Conservation (phyloP, 352 stramenopile species). For the Phytopythium chamaehyphon region DNA sequence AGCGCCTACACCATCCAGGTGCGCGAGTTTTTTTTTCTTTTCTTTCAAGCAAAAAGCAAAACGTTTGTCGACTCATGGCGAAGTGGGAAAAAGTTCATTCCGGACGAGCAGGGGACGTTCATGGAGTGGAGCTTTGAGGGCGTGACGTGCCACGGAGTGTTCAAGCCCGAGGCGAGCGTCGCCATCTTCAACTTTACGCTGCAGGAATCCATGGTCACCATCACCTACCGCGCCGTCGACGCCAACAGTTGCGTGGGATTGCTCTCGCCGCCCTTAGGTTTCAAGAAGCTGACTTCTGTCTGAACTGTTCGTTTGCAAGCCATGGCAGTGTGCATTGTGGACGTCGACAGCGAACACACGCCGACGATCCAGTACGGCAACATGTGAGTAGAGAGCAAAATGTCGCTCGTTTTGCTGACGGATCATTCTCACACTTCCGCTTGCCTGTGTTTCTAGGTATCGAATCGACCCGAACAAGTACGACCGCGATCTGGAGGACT, state of each 20-base stretch:
- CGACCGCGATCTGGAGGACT: slow-evolving; percentile 44
- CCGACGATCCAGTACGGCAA: slow-evolving; percentile 82
- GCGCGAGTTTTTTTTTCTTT: neutral
- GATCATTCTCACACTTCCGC: neutral
- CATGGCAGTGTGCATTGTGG: slow-evolving; percentile 81
- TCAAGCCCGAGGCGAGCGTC: slow-evolving; percentile 75
- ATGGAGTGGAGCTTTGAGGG: slow-evolving; percentile 87
- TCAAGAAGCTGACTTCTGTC: too few relatives aligned
- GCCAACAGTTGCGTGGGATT: too few relatives aligned
- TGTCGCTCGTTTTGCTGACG: neutral
- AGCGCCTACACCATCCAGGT: slow-evolving; percentile 82
- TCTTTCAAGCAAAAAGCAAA: too few relatives aligned
- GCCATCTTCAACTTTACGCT: slow-evolving; percentile 83
- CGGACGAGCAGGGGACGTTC: slow-evolving; percentile 70
- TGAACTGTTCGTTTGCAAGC: too few relatives aligned
- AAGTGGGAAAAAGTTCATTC: too few relatives aligned
- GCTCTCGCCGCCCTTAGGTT: too few relatives aligned
- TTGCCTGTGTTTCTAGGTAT: slow-evolving; percentile 39
- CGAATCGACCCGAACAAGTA: slow-evolving; percentile 75
- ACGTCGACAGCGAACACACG: slow-evolving; percentile 80
- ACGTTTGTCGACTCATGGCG: too few relatives aligned
- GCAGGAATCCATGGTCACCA: slow-evolving; percentile 82
- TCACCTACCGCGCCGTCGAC: slow-evolving; percentile 77
- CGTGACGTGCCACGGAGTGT: slow-evolving; percentile 78
- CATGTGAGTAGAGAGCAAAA: slow-evolving; percentile 41